A percentile compares a stretch with the other conserved stretches of the same genome.
Evolutionary conservation across 208 protist species (phyloP).

Genomic region (Trypanosoma caninum): DNA sequence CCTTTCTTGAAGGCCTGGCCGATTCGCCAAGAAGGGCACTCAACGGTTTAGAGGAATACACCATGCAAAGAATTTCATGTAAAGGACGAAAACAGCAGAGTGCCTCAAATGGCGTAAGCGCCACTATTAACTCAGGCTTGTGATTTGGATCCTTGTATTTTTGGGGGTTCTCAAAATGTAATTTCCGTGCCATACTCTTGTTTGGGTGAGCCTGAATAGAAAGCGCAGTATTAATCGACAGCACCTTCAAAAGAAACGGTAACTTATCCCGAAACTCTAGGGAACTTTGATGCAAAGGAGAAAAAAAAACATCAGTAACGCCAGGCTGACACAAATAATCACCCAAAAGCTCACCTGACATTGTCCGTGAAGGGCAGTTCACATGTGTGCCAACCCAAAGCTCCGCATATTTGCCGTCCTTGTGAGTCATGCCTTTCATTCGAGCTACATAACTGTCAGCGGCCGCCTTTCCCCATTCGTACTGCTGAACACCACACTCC

Average conservation of each 20-base stretch:
- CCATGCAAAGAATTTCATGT: slow-evolving; percentile 74
- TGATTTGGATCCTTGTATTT: slow-evolving; percentile 98
- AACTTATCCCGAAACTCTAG: slow-evolving; percentile 65
- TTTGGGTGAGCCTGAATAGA: slow-evolving; percentile 98
- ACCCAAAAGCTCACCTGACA: slow-evolving; percentile 42
- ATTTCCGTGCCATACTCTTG: slow-evolving; percentile 89
- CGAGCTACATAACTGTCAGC: slow-evolving; percentile 78
- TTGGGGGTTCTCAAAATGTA: slow-evolving; percentile 85
- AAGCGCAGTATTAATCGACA: slow-evolving; percentile 94
- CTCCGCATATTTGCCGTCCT: slow-evolving; percentile 89
- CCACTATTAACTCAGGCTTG: slow-evolving; percentile 97
- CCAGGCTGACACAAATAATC: slow-evolving; percentile 46
- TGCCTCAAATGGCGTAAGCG: slow-evolving; percentile 92
- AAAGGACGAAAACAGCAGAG: slow-evolving; percentile 96
- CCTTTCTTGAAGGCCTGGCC: slow-evolving; percentile 25
- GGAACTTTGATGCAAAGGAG: slow-evolving; percentile 36
- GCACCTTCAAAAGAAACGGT: slow-evolving; percentile 97
- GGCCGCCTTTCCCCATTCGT: slow-evolving; percentile 82
- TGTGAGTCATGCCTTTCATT: slow-evolving; percentile 53
- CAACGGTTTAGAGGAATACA: slow-evolving; percentile 56
- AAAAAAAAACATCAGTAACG: slow-evolving; percentile 53
- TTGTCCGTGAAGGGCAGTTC: slow-evolving; percentile 75
- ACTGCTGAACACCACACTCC: slow-evolving; percentile 74
- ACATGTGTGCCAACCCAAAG: slow-evolving; percentile 98
- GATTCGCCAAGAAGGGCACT: slow-evolving; percentile 10